These are phyloP conservation scores for Ganoderma sinense DNA, from an alignment of 1,284 basidiomycete genomes.

Conservation along the genomic window DNA sequence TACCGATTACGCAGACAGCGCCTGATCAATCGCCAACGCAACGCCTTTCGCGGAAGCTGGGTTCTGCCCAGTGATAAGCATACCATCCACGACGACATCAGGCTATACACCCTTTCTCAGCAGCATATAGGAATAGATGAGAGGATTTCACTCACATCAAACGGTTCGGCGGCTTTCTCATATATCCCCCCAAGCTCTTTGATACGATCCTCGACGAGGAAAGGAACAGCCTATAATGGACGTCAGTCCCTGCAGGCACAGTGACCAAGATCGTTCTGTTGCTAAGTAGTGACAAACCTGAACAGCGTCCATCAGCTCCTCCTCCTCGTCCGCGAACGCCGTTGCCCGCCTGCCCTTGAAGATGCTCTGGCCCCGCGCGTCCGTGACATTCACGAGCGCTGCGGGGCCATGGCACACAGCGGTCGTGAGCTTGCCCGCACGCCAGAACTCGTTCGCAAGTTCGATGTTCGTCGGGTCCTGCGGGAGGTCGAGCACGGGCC, in stretches of 20 bases:
- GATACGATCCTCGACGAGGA: constrained; percentile 74
- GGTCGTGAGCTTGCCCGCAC: constrained; percentile 60
- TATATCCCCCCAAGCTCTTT: constrained; percentile 68
- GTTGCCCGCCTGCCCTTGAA: constrained; percentile 69
- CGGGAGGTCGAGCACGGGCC: constrained; percentile 77
- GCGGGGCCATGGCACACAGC: constrained; percentile 82
- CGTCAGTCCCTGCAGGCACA: too few species aligned
- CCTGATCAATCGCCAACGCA: constrained; percentile 56
- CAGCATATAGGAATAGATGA: neutral
- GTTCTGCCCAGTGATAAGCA: constrained; percentile 74
- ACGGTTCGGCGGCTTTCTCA: constrained; percentile 61
- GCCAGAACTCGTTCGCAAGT: constrained; percentile 67
- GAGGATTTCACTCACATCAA: constrained; percentile 53
- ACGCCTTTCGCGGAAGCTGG: constrained; percentile 66
- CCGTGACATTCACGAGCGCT: constrained; percentile 62
- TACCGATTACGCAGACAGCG: constrained; percentile 24
- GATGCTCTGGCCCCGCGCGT: constrained; percentile 64
- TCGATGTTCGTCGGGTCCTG: constrained; percentile 62
- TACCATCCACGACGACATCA: constrained; percentile 57
- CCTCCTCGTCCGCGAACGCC: constrained; percentile 78
- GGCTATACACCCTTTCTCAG: constrained; percentile 34
- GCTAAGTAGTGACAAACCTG: neutral
- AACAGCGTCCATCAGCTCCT: constrained; percentile 46
- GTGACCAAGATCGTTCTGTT: neutral
- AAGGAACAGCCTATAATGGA: constrained; percentile 58